Evolutionary conservation across 768 basidiomycete species (phyloP).

Genomic region (Steccherinum ochraceum): DNA sequence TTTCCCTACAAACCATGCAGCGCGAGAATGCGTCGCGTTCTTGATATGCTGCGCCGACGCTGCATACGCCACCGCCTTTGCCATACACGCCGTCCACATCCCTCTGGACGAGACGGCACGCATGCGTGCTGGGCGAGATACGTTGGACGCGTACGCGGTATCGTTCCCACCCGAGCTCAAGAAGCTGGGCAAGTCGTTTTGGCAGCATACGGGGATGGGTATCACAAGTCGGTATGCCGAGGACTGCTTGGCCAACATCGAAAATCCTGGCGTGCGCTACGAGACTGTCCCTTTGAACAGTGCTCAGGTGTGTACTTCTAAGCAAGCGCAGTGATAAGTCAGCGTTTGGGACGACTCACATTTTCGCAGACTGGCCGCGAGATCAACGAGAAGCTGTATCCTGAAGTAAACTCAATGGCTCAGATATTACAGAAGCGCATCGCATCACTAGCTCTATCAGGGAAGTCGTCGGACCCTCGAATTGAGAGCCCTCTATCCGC

Average conservation of each 20-base stretch:
- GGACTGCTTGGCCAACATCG: slow-evolving; percentile 33
- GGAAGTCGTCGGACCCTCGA: slow-evolving; percentile 19
- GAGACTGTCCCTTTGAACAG: no score
- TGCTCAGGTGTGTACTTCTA: slow-evolving; percentile 29
- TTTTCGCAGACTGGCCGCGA: no score
- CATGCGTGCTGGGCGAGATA: background rate
- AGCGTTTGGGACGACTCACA: no score
- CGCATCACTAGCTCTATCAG: slow-evolving; percentile 7
- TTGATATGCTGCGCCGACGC: background rate
- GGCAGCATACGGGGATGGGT: slow-evolving; percentile 47
- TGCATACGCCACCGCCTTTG: background rate
- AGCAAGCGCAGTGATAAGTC: no score
- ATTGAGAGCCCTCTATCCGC: slow-evolving; percentile 11
- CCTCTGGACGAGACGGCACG: background rate
- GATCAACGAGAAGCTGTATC: slow-evolving; percentile 19
- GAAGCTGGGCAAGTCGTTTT: slow-evolving; percentile 37
- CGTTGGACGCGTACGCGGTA: slow-evolving; percentile 33
- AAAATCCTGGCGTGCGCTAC: slow-evolving; percentile 33
- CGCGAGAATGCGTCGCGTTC: background rate
- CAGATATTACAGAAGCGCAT: slow-evolving; percentile 8
- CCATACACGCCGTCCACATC: background rate
- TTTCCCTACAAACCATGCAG: background rate
- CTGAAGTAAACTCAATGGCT: slow-evolving; percentile 7
- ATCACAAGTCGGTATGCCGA: slow-evolving; percentile 42
- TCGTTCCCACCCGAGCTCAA: slow-evolving; percentile 26